Evolutionary conservation across 192 early-diverging fungal species (phyloP).

Genomic region (Funneliformis mosseae): DNA sequence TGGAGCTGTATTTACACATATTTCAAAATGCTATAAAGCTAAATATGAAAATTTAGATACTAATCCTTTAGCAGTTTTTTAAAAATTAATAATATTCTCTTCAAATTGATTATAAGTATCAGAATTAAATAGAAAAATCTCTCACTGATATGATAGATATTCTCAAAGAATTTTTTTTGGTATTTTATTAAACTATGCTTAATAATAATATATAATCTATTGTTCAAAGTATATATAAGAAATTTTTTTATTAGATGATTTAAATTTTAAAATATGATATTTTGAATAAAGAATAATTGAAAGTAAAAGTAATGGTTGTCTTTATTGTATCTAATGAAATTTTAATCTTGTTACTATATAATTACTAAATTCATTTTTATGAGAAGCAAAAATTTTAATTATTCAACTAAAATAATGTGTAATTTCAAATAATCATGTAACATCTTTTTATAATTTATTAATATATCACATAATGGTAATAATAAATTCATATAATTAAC

Average conservation of each 20-base stretch:
- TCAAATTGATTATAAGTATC: constrained; percentile 18
- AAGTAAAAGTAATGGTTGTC: not conserved
- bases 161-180: constrained; percentile 8
- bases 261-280: constrained; percentile 4
- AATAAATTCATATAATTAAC: not conserved
- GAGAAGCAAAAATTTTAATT: not conserved
- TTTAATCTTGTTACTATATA: not conserved
- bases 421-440: not conserved
- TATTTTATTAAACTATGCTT: constrained; percentile 13
- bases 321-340: not conserved
- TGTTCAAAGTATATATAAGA: not conserved
- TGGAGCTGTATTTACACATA: not conserved
- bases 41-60: not conserved
- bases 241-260: not conserved
- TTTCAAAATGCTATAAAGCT: not conserved
- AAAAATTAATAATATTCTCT: not conserved
- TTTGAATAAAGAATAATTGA: constrained; percentile 4
- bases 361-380: not conserved
- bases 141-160: constrained; percentile 4
- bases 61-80: not conserved
- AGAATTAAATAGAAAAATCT: constrained; percentile 8
- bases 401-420: not conserved
- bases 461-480: not conserved
- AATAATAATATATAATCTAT: constrained; percentile 26
- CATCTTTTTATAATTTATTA: constrained; percentile 2